Base-by-base conservation (phyloP, 306 rosid genomes). In the Lagenaria siceraria region DNA sequence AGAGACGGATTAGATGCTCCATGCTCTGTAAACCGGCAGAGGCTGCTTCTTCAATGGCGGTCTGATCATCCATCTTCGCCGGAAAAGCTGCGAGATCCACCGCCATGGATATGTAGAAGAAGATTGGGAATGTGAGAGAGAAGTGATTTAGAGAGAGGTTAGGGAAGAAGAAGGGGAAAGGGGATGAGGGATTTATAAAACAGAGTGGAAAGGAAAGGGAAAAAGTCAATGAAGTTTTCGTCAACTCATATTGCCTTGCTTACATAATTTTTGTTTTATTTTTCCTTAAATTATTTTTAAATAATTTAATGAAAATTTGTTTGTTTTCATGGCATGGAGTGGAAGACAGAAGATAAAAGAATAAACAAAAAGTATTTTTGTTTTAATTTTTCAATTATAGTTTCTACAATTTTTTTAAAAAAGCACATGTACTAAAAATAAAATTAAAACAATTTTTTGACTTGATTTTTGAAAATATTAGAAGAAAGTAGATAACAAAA, bases 31-130 rank as follows among this genome's bases (percentile, higher is more conserved):
- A 59, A 0, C 98, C 96, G 35, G 89, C 88, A 0, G 92, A 68
- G 66, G 96, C 89, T 1, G 92, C 95, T 77, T 93, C 96, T 78
- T 90, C 85, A 3, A 93, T 73, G 9, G 95, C 87, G 15, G 77
- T 10, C 27, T 86, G 92, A 33, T 89, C 87, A 19, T 86, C 89
- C 80, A 84, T 81, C 17, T 6, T n/a, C 74, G 63, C 29, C 3
- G 81, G 72, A 73, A 80, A 75, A 0, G 79, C 80, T 0, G 80
- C 54, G 3, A 87, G 81, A 64, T 92, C 90, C 11, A 90, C 43
- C 2, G 93, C 91, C 94, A 89, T 90, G 10, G 75, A 19, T 31
- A 19, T 25, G 40, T 5, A 51, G 17, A 51, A 62, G 42, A 62
- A 0, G 46, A 33, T 10, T 7, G 58, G 58, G 36, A 62, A 43